Evolutionary conservation across 768 basidiomycete genomes (phyloP).

Genomic region (Hericium coralloides): DNA sequence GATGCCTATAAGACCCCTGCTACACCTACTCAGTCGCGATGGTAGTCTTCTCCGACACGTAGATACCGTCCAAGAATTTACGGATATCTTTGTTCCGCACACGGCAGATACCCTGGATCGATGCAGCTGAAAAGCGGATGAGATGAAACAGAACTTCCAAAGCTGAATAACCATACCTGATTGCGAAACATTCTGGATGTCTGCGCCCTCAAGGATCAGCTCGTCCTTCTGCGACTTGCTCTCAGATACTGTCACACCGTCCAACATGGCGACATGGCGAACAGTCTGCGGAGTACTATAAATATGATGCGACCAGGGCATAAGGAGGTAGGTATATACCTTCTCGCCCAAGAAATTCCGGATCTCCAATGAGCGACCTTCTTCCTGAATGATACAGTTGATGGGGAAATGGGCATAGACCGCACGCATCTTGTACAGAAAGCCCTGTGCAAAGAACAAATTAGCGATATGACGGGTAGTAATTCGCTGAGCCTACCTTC

Average conservation of each 20-base stretch:
- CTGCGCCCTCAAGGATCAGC: conserved; percentile 88
- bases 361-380: conserved; percentile 70
- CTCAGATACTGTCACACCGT: conserved; percentile 76
- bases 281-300: conserved; percentile 50
- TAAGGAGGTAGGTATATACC: conserved; percentile 32
- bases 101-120: conserved; percentile 92
- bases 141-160: conserved; percentile 4
- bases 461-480: neutral
- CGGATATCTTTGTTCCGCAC: conserved; percentile 99
- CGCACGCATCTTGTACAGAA: conserved; percentile 99
- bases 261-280: conserved; percentile 86
- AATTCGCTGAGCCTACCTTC: conserved; percentile 43
- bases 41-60: conserved; percentile 77
- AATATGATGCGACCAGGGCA: neutral
- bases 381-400: conserved; percentile 89
- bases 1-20: neutral
- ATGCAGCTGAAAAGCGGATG: conserved; percentile 52
- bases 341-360: conserved; percentile 95
- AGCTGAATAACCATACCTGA: conserved; percentile 47
- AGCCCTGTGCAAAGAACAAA: conserved; percentile 50
- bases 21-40: conserved; percentile 31
- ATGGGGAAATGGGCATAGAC: conserved; percentile 99
- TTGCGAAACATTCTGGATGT: conserved; percentile 95
- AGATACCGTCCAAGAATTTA: conserved; percentile 94
- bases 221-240: conserved; percentile 93